A percentile compares a stretch with the other conserved stretches of the same genome.
phyloP scores from a whole-genome alignment of 306 rosid genomes.

The Corylus avellana region DNA sequence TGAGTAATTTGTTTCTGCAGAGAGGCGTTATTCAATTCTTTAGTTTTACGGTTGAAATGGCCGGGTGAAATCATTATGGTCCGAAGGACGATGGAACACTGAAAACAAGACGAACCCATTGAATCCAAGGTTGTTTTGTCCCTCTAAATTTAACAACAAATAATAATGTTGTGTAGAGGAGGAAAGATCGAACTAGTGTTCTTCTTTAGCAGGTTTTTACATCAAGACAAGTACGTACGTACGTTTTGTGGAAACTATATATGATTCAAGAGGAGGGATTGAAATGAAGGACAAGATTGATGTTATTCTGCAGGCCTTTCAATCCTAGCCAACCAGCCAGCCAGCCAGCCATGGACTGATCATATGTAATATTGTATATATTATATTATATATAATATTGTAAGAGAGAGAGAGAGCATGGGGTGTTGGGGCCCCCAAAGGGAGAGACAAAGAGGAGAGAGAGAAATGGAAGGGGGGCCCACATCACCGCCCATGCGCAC shows the following conservation, averaged over 20 bases:
- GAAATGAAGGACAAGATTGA: constrained; percentile 17
- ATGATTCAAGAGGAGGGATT: too few relatives aligned
- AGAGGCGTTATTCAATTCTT: neutral
- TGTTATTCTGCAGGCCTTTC: constrained; percentile 40
- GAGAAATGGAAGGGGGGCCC: constrained; percentile 42
- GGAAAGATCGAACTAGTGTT: neutral
- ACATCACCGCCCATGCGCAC: constrained; percentile 85
- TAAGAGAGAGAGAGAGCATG: constrained; percentile 14
- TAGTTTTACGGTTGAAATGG: neutral
- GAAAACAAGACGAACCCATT: neutral
- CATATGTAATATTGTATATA: too few relatives aligned
- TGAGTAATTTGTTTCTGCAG: neutral
- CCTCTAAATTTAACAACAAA: neutral
- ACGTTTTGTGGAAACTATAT: too few relatives aligned
- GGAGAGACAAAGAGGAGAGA: constrained; percentile 14
- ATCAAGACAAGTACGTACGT: neutral
- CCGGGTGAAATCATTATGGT: neutral
- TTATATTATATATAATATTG: neutral
- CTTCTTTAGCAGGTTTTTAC: neutral
- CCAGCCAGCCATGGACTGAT: neutral
- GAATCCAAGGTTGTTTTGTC: neutral
- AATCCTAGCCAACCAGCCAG: neutral
- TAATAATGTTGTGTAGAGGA: neutral
- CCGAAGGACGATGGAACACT: neutral
- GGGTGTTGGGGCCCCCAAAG: constrained; percentile 26